Percentiles rank a stretch among this genome's conserved stretches.
phyloP scores from a whole-genome alignment of 805 yeast genomes.

The Grigorovia humatica region DNA sequence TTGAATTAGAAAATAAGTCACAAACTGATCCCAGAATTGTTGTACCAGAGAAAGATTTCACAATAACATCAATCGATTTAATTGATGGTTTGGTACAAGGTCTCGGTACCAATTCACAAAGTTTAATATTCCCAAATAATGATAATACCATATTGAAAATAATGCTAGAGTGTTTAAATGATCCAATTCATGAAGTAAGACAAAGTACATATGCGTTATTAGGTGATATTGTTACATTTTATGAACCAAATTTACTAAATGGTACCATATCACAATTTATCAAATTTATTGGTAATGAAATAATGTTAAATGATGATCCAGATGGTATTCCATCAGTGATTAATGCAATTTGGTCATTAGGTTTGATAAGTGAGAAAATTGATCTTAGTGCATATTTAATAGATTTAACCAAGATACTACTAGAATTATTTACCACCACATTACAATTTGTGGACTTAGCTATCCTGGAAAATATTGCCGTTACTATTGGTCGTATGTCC shows the following conservation, averaged over 20 bases:
- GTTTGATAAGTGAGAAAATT: conserved; percentile 64
- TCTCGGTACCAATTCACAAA: conserved; percentile 51
- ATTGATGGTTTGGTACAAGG: conserved; percentile 93
- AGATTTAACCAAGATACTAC: conserved; percentile 20
- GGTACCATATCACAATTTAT: conserved; percentile 36
- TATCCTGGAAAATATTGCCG: conserved; percentile 78
- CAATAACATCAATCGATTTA: conserved; percentile 80
- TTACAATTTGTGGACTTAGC: conserved; percentile 27
- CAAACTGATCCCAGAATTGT: conserved; percentile 55
- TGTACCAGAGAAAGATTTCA: conserved; percentile 82
- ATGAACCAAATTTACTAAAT: conserved; percentile 30
- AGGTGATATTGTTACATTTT: conserved; percentile 75
- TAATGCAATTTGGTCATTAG: conserved; percentile 90
- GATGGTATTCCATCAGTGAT: conserved; percentile 27
- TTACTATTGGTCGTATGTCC: conserved; percentile 82
- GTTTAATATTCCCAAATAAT: conserved; percentile 27
- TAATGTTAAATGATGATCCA: conserved; percentile 34
- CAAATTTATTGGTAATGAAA: conserved; percentile 59
- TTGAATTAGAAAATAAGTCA: conserved; percentile 55
- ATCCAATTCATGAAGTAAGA: conserved; percentile 75
- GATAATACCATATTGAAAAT: conserved; percentile 45
- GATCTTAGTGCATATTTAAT: conserved; percentile 23
- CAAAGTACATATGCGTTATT: conserved; percentile 83
- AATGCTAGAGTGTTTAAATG: conserved; percentile 60
- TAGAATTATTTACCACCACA: conserved; percentile 22